These are phyloP conservation scores for Circinella umbellata DNA, from an alignment of 371 early-diverging fungal species.

Conservation along the genomic window DNA sequence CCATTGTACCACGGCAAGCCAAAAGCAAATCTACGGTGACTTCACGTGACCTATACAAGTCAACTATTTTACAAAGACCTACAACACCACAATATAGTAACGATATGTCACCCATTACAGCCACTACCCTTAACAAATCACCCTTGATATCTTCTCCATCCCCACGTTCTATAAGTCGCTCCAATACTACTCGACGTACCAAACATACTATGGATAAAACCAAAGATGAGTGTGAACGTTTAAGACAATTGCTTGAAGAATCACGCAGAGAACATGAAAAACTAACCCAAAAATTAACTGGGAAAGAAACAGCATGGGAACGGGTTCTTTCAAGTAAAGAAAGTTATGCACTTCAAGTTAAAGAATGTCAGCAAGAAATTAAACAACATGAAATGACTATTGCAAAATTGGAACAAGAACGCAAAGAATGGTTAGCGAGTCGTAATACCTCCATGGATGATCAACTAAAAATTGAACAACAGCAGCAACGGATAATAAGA, in stretches of 20 bases:
- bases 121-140: not conserved
- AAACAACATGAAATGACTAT: constrained; percentile 23
- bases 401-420: constrained; percentile 11
- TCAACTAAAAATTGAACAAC: constrained; percentile 29
- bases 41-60: not conserved
- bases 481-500: constrained; percentile 35
- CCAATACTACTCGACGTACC: constrained; percentile 17
- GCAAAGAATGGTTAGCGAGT: not conserved
- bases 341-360: constrained; percentile 41
- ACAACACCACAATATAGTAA: not conserved
- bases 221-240: constrained; percentile 21
- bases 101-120: constrained; percentile 3
- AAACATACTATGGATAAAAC: constrained; percentile 5
- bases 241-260: constrained; percentile 26
- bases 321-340: constrained; percentile 42
- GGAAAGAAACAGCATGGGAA: constrained; percentile 45
- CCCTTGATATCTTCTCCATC: not conserved
- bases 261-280: constrained; percentile 28
- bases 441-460: constrained; percentile 3
- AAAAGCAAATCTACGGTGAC: constrained; percentile 5
- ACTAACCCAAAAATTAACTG: constrained; percentile 32
- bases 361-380: constrained; percentile 39
- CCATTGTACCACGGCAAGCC: not conserved
- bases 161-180: constrained; percentile 12
- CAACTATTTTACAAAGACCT: not conserved